A percentile compares a stretch with the other conserved stretches of the same genome.
These are phyloP conservation scores for Saccharomycopsis schoenii DNA, from an alignment of 805 yeast species.

Conservation along the genomic window DNA sequence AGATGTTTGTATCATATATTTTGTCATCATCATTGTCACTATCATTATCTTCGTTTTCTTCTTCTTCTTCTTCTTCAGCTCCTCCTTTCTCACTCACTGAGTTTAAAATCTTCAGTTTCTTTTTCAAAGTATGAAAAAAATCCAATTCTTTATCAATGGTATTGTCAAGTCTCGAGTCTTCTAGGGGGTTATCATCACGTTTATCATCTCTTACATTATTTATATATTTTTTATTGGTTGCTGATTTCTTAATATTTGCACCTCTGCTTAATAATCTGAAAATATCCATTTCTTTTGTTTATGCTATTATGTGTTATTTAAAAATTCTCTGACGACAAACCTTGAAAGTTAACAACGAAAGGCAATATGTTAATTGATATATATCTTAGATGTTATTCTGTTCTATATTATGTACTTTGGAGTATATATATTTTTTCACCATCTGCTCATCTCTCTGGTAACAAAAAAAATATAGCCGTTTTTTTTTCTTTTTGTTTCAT, in stretches of 20 bases:
- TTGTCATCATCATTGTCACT: constrained; percentile 21
- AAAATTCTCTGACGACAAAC: not conserved
- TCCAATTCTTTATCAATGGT: constrained; percentile 68
- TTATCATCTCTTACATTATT: constrained; percentile 28
- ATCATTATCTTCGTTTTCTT: constrained; percentile 24
- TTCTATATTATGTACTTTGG: too few relatives aligned
- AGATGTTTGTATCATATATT: not conserved
- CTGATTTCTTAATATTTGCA: constrained; percentile 60
- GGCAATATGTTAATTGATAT: too few relatives aligned
- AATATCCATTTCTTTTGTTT: constrained; percentile 56
- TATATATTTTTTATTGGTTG: constrained; percentile 22
- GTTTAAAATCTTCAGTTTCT: constrained; percentile 17
- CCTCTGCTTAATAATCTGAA: constrained; percentile 81
- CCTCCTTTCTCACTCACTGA: constrained; percentile 19
- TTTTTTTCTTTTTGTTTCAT: not conserved
- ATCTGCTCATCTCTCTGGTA: not conserved
- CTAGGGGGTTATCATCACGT: constrained; percentile 26
- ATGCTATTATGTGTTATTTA: not conserved
- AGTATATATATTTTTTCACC: not conserved
- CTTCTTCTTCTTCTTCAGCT: constrained; percentile 21
- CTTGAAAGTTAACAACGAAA: too few relatives aligned
- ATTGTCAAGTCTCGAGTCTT: constrained; percentile 27
- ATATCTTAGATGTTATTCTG: too few relatives aligned
- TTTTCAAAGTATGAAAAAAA: constrained; percentile 60
- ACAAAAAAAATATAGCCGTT: not conserved